phyloP scores from a whole-genome alignment of 1,284 basidiomycete species.

The Tylopilus sp. region DNA sequence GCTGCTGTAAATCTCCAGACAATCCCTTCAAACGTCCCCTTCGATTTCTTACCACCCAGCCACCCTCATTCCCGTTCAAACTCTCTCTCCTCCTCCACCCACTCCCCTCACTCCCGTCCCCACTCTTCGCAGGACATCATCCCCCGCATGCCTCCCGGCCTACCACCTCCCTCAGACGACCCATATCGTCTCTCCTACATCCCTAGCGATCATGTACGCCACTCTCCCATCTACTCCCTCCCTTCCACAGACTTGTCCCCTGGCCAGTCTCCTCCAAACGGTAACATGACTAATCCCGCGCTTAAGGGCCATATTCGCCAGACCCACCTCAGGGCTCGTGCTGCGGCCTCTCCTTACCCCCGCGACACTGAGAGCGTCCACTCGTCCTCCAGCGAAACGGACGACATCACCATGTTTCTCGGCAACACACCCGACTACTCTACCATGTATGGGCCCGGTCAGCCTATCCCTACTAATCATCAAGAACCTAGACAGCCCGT shows the following conservation, averaged over 20 bases:
- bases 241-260: slow-evolving; percentile 43
- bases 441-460: slow-evolving; percentile 49
- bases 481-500: slow-evolving; percentile 64
- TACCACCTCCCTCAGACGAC: slow-evolving; percentile 68
- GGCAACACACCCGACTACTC: slow-evolving; percentile 57
- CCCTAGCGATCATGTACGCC: slow-evolving; percentile 44
- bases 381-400: slow-evolving; percentile 79
- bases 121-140: slow-evolving; percentile 67
- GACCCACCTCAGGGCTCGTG: slow-evolving; percentile 71
- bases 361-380: slow-evolving; percentile 80
- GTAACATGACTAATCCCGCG: slow-evolving; percentile 64
- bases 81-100: slow-evolving; percentile 69
- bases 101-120: slow-evolving; percentile 65
- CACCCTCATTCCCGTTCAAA: slow-evolving; percentile 69
- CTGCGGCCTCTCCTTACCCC: slow-evolving; percentile 75
- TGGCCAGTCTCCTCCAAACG: slow-evolving; percentile 65
- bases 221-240: slow-evolving; percentile 45
- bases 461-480: slow-evolving; percentile 46
- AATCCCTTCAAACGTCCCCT: slow-evolving; percentile 59
- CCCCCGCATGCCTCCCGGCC: slow-evolving; percentile 47
- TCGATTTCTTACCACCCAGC: slow-evolving; percentile 64
- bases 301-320: slow-evolving; percentile 70
- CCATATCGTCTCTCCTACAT: slow-evolving; percentile 62
- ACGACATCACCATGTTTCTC: slow-evolving; percentile 76
- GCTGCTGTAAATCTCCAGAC: slow-evolving; percentile 71